Evolutionary conservation across 2,329 filamentous ascomycete genomes (phyloP), one percentile per base, ranked within the genome.

Genomic region (Cyphellophora europaea): DNA sequence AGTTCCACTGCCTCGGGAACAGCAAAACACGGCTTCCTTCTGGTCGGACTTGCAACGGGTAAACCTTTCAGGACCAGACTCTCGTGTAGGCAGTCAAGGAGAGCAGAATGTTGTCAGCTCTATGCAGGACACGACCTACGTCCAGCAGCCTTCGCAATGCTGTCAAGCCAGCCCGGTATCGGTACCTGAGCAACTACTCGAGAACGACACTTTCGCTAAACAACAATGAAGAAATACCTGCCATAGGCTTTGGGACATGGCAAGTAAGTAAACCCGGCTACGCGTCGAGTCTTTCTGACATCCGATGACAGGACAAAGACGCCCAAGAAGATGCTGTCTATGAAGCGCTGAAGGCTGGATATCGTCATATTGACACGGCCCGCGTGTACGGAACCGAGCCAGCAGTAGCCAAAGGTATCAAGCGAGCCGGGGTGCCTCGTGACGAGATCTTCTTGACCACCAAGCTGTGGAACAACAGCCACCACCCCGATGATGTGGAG

Each of bases 401-500:
- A 36, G 75, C 79, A 35, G 77, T 81, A 1, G 81, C 77, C 10
- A 59, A 67, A 44, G 80, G 73, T 13, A 74, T 83, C 51, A 71
- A 66, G 46, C 69, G 77, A 42, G 72, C 72, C 19, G 69, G 78
- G 30, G 67, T 83, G 8, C 76, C 78, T 39, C 68, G 78, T 30
- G 62, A 73, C 28, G 66, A 82, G 37, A 60, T 82, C 42, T 82
- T 81, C 57, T 65, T 82, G 45, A 77, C 73, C 2, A 77, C 74
- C 8, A 82, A 82, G 54, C 59, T 81, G 21, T 80, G 75, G 75
- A 79, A 77, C 58, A 77, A 74, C 54, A 66, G 58, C 44, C 74
- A 79, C 51, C 65, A 71, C 43, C 70, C 69, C 1, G 67, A 77
- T 48, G 73, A 77, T 48, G 79, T 82, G 11, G 62, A 71, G 40